phyloP scores from a whole-genome alignment of 192 early-diverging fungal species.

The Backusella westeae region DNA sequence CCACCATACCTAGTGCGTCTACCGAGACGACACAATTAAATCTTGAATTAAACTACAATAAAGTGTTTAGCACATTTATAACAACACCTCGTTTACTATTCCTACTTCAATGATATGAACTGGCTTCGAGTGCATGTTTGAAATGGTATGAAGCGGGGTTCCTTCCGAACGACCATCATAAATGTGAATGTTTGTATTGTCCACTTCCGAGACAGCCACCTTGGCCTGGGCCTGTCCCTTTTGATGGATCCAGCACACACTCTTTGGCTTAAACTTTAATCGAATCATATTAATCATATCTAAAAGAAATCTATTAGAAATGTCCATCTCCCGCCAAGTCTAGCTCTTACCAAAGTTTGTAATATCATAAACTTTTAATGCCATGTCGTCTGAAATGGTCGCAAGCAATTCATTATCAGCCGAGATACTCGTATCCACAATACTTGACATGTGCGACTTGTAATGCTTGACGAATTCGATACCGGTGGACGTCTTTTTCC shows the following conservation, averaged over 20 bases:
- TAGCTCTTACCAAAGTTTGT: conserved; percentile 80
- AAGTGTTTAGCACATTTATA: neutral
- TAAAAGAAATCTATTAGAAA: conserved; percentile 21
- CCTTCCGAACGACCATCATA: conserved; percentile 79
- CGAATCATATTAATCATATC: conserved; percentile 98
- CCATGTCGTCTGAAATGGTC: conserved; percentile 79
- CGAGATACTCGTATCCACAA: conserved; percentile 58
- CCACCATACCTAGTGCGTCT: conserved; percentile 87
- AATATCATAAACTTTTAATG: conserved; percentile 93
- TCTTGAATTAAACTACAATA: conserved; percentile 61
- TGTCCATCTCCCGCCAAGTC: too few relatives aligned
- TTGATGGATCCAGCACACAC: conserved; percentile 85
- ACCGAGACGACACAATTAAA: conserved; percentile 79
- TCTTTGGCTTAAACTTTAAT: conserved; percentile 68
- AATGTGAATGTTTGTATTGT: conserved; percentile 67
- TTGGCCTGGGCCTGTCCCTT: conserved; percentile 80
- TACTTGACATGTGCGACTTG: conserved; percentile 73
- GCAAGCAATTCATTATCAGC: conserved; percentile 81
- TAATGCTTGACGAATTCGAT: conserved; percentile 99
- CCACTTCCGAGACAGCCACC: conserved; percentile 82
- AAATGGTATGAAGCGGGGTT: conserved; percentile 59
- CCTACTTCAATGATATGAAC: conserved; percentile 73
- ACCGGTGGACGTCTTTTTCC: conserved; percentile 91
- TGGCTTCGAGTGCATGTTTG: conserved; percentile 67
- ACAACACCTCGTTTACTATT: neutral